phyloP scores from a whole-genome alignment of 1,284 basidiomycete genomes.

The Moniliophthora roreri region DNA sequence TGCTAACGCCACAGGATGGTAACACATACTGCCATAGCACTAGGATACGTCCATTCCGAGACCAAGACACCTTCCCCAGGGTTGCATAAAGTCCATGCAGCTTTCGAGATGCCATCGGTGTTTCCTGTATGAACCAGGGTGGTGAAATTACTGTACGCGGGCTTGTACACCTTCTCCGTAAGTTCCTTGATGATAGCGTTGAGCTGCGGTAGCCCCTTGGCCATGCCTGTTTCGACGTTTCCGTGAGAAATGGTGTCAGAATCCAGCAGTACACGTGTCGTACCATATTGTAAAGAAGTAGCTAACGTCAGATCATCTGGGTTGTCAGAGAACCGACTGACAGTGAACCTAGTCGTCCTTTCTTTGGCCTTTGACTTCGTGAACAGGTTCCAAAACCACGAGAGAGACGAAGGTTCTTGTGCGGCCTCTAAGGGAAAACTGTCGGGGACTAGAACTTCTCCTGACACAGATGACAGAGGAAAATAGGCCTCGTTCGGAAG shows the following conservation, averaged over 20 bases:
- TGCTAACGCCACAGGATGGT: not conserved
- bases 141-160: constrained; percentile 67
- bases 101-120: constrained; percentile 73
- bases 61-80: constrained; percentile 72
- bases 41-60: constrained; percentile 75
- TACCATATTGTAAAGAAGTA: constrained; percentile 67
- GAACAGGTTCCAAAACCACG: constrained; percentile 73
- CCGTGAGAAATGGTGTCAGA: not conserved
- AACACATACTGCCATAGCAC: constrained; percentile 33
- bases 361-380: constrained; percentile 36
- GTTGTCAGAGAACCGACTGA: constrained; percentile 60
- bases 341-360: constrained; percentile 48
- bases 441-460: constrained; percentile 37
- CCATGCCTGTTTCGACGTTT: constrained; percentile 34
- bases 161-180: constrained; percentile 61
- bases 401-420: constrained; percentile 36
- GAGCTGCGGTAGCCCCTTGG: constrained; percentile 53
- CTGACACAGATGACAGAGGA: constrained; percentile 58
- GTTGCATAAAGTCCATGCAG: constrained; percentile 61
- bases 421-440: constrained; percentile 31
- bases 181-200: constrained; percentile 59
- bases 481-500: constrained; percentile 63
- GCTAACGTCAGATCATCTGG: constrained; percentile 62
- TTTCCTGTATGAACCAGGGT: constrained; percentile 71
- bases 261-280: not conserved